phyloP scores from a whole-genome alignment of 2,329 filamentous ascomycete species.

The Berkeleyomyces rouxiae region DNA sequence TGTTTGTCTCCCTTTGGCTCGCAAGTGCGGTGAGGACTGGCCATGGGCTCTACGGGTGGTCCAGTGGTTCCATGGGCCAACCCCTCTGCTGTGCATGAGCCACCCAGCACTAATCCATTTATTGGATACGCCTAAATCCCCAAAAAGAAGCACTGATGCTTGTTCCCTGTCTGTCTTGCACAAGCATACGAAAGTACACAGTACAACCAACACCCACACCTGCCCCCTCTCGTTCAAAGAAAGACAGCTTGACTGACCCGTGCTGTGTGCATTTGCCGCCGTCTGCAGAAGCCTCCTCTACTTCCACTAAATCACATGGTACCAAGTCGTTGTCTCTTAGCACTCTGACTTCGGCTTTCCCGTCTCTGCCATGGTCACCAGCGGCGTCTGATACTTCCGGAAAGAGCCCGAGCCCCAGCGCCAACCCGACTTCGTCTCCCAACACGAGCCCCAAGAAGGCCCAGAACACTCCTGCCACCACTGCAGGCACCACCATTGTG shows the following conservation, averaged over 20 bases:
- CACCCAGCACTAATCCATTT: constrained; percentile 10
- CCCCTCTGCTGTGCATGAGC: constrained; percentile 14
- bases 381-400: constrained; percentile 30
- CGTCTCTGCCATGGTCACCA: constrained; percentile 56
- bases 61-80: constrained; percentile 11
- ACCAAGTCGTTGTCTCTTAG: constrained; percentile 43
- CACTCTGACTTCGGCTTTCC: constrained; percentile 56
- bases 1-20: not conserved
- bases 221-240: not conserved
- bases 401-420: constrained; percentile 27
- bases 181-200: not conserved
- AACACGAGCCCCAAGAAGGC: constrained; percentile 23
- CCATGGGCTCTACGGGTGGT: not conserved
- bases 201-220: not conserved
- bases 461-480: constrained; percentile 19
- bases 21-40: constrained; percentile 12
- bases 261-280: not conserved
- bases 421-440: constrained; percentile 19
- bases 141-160: not conserved
- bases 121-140: not conserved
- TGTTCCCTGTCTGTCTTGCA: not conserved
- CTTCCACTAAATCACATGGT: constrained; percentile 12
- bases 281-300: not conserved
- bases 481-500: constrained; percentile 15
- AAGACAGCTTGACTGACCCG: not conserved